Percentiles rank a stretch among this genome's conserved stretches.
Evolutionary conservation across 2,329 filamentous ascomycete genomes (phyloP).

Genomic region (Aschersonia sp.): DNA sequence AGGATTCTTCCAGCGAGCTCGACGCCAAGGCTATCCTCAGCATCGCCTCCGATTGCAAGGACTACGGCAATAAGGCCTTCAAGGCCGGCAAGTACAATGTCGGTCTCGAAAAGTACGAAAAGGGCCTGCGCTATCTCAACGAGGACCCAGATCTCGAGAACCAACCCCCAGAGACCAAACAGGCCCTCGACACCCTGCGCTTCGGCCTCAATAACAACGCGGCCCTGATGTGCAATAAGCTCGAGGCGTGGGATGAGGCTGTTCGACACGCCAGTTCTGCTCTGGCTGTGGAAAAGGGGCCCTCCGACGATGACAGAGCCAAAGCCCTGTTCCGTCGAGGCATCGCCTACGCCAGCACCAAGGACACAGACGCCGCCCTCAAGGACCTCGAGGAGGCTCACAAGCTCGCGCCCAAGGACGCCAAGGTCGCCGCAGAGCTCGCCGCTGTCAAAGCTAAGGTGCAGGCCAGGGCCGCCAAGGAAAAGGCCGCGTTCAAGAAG

Average conservation of each 20-base stretch:
- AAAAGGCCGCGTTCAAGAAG: slow-evolving; percentile 87
- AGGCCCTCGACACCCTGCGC: slow-evolving; percentile 57
- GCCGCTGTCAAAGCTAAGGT: slow-evolving; percentile 64
- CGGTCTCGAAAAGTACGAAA: slow-evolving; percentile 85
- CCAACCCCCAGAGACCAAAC: slow-evolving; percentile 53
- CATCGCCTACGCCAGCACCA: slow-evolving; percentile 57
- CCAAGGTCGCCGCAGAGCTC: slow-evolving; percentile 61
- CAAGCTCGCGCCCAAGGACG: slow-evolving; percentile 61
- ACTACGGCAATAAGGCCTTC: slow-evolving; percentile 85
- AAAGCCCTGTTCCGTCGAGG: slow-evolving; percentile 83
- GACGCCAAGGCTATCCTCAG: slow-evolving; percentile 55
- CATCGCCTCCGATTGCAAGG: slow-evolving; percentile 77
- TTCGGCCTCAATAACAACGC: slow-evolving; percentile 83
- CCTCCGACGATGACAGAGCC: slow-evolving; percentile 64
- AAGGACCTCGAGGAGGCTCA: slow-evolving; percentile 63
- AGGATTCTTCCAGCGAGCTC: slow-evolving; percentile 56
- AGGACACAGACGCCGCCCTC: slow-evolving; percentile 73
- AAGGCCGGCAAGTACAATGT: slow-evolving; percentile 58
- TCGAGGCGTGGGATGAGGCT: slow-evolving; percentile 56
- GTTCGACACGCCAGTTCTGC: slow-evolving; percentile 58
- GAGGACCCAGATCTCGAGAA: slow-evolving; percentile 65
- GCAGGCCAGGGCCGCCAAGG: slow-evolving; percentile 62
- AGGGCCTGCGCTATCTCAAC: slow-evolving; percentile 78
- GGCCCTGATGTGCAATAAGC: slow-evolving; percentile 74
- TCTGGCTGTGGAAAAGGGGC: slow-evolving; percentile 44